Evolutionary conservation across 192 early-diverging fungal species (phyloP).

Genomic region (Gamsiella multidivaricata): DNA sequence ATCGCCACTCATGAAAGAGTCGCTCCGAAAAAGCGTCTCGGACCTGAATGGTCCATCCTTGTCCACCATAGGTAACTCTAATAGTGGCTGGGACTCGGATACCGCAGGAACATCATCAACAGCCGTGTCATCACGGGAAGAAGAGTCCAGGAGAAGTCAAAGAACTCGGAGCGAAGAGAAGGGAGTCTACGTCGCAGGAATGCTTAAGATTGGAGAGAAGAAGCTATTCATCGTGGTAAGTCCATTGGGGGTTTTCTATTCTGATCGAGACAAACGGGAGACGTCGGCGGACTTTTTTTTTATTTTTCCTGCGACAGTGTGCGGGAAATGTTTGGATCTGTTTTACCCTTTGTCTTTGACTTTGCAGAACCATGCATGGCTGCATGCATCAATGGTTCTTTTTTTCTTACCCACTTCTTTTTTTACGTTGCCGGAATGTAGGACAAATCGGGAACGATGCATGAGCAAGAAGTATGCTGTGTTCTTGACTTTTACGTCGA

Average conservation of each 20-base stretch:
- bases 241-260: too few relatives aligned
- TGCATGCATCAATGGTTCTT: background rate
- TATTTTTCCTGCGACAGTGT: too few relatives aligned
- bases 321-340: too few relatives aligned
- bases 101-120: background rate
- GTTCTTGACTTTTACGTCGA: constrained; percentile 57
- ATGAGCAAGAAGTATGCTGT: constrained; percentile 53
- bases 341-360: too few relatives aligned
- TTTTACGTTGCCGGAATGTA: too few relatives aligned
- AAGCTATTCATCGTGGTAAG: constrained; percentile 56
- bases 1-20: constrained; percentile 25
- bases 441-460: constrained; percentile 47
- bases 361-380: too few relatives aligned
- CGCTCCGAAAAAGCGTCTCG: constrained; percentile 21
- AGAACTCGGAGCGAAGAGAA: constrained; percentile 37
- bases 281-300: too few relatives aligned
- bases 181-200: constrained; percentile 49
- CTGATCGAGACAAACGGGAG: too few relatives aligned
- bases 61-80: background rate
- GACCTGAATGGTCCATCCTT: constrained; percentile 1
- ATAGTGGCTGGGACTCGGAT: background rate
- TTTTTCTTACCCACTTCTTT: background rate
- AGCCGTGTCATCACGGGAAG: background rate
- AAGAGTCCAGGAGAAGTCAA: background rate
- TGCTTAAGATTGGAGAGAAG: constrained; percentile 57